Evolutionary conservation across 805 yeast genomes (phyloP), one percentile per base, ranked within the genome.

Genomic region (Saccharomycopsis fodiens): DNA sequence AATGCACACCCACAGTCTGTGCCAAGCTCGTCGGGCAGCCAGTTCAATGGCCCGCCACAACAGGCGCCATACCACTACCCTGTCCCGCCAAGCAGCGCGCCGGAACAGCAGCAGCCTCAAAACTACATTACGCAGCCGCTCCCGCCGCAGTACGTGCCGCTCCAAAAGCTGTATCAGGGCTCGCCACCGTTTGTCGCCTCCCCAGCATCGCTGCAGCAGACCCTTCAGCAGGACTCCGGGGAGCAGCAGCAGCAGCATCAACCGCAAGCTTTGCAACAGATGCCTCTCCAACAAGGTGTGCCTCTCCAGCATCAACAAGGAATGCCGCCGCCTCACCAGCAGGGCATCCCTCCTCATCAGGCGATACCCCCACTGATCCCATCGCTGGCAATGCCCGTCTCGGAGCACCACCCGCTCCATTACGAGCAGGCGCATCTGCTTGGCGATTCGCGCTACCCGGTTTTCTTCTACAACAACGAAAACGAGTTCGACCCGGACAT

Each of bases 341-440:
- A 35, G 12, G 36, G 20, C 21, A 25, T 16, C 3, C 22, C 12
- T 30, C 34, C 41, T 23, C 50, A 35, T 13, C 27, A 38, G 13
- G 16, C 10, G 13, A 4, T 21, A 23, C n/a, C n/a, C n/a, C n/a
- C n/a, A n/a, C n/a, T 5, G 51, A 36, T 15, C 47, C 45, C 15
- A n/a, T n/a, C n/a, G n/a, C n/a, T n/a, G n/a, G n/a, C n/a, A n/a
- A 57, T 55, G 40, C 79, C 79, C 0, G 78, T 72, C 2, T 72
- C 78, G 1, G 75, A 70, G 45, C 79, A 74, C 50, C 79, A 74
- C 53, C 79, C 79, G 0, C 57, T 72, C 38, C 78, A 74, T 50
- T 63, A 64, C 46, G 52, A 59, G 42, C 59, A 41, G 34, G 17
- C 44, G 21, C 19, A 41, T 22, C 23, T 25, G n/a, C 27, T 40